Base-by-base conservation (phyloP, 352 stramenopile species). In the Phytophthora fragariae region DNA sequence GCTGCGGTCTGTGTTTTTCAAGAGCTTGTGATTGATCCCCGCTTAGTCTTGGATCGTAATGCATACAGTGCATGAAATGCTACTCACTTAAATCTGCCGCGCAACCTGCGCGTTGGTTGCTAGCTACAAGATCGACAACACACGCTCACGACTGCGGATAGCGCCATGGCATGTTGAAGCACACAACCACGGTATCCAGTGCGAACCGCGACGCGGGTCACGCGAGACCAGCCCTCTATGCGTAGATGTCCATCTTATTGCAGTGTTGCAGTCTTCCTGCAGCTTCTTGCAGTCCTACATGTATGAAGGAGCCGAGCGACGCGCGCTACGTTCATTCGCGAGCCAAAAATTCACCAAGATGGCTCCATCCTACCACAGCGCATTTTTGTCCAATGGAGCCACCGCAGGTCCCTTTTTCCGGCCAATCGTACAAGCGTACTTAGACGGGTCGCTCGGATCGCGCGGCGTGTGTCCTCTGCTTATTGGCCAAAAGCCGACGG, bases 401-500 rank as follows among this genome's bases (percentile, higher is more conserved):
- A 6, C 5, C 47, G 11, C 21, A 37, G 4, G 24, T 15, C 3
- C 19, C 9, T 0, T 15, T 31, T 56, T 19, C 24, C 3, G 50
- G 14, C 50, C 19, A 54, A 54, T 54, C 47, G 9, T 0, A 5
- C 10, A 9, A 8, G 1, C 50, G 50, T 21, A 56, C 50, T 56
- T 56, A 56, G 11, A 3, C 50, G 24, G n/a, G 12, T 56, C 50
- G 50, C 50, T 11, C 21, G 50, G 50, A 56, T 56, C 50, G 50
- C 12, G 50, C 50, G 50, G 50, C 50, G 50, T 56, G 77, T 84
- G 77, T 71, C 77, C 68, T 56, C 49, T 19, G 35, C 6, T 44
- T 24, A 82, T 84, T 84, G 77, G 74, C 24, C 8, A 24, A 76
- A 82, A 80, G 15, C 24, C 6, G 2, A 31, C 54, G 44, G 17